Evolutionary conservation across 768 basidiomycete genomes (phyloP).

Genomic region (Boletus patriciae): DNA sequence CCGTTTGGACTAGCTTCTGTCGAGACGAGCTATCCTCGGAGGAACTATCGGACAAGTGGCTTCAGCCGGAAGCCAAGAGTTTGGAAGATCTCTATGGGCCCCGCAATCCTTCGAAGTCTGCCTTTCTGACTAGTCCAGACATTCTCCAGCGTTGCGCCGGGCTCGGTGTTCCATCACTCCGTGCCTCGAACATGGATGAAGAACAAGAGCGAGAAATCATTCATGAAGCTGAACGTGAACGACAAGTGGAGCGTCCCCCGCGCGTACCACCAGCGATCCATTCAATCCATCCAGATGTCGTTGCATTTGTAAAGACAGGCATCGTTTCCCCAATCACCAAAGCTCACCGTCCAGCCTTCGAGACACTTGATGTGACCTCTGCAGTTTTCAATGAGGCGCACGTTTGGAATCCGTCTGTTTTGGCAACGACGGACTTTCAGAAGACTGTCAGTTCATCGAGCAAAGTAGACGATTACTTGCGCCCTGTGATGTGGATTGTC

Average conservation of each 20-base stretch:
- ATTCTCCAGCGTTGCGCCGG: constrained; percentile 16
- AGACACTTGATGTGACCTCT: constrained; percentile 11
- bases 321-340: constrained; percentile 14
- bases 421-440: constrained; percentile 20
- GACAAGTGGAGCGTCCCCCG: constrained; percentile 38
- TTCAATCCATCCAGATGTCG: constrained; percentile 21
- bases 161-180: constrained; percentile 17
- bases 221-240: constrained; percentile 45
- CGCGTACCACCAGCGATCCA: constrained; percentile 24
- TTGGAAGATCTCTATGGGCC: constrained; percentile 38
- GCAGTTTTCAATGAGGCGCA: constrained; percentile 18
- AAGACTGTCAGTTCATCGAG: constrained; percentile 6
- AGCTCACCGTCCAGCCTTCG: constrained; percentile 21
- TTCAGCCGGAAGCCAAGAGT: constrained; percentile 40
- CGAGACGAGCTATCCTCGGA: neutral
- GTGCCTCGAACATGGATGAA: constrained; percentile 37
- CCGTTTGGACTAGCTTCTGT: constrained; percentile 18
- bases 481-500: constrained; percentile 33
- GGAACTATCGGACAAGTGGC: constrained; percentile 32
- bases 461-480: constrained; percentile 20
- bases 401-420: constrained; percentile 20
- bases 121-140: neutral
- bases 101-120: neutral
- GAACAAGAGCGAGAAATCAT: constrained; percentile 52
- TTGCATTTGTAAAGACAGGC: constrained; percentile 33